Percentiles rank a stretch among this genome's conserved stretches.
These are phyloP conservation scores for Globisporangium perplexum DNA, from an alignment of 352 stramenopile genomes.

Conservation along the genomic window DNA sequence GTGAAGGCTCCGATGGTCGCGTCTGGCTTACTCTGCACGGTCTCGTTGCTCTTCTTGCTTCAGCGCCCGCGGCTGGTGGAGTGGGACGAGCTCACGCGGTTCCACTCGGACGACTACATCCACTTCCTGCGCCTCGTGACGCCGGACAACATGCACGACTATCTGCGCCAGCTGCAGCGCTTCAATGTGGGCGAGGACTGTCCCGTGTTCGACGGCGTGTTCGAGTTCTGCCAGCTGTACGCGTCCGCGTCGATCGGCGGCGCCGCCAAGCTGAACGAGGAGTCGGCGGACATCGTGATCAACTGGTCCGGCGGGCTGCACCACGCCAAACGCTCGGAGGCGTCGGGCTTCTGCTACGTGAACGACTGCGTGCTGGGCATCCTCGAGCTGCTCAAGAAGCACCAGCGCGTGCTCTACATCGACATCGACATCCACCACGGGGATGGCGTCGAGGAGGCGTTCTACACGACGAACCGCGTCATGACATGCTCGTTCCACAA, in stretches of 20 bases:
- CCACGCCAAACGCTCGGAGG: conserved; percentile 98
- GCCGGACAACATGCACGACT: conserved; percentile 98
- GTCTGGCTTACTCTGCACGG: not conserved
- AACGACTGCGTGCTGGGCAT: conserved; percentile 99
- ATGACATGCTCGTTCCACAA: conserved; percentile 99
- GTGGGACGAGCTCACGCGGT: conserved; percentile 96
- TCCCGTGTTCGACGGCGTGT: conserved; percentile 99
- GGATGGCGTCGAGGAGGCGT: conserved; percentile 99
- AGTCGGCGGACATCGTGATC: conserved; percentile 96
- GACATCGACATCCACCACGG: conserved; percentile 99
- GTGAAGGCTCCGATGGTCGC: not conserved
- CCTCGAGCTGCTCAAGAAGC: conserved; percentile 96
- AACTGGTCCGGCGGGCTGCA: conserved; percentile 99
- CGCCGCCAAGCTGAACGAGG: conserved; percentile 95
- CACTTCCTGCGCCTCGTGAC: conserved; percentile 98
- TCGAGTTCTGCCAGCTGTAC: conserved; percentile 99
- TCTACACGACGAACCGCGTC: conserved; percentile 99
- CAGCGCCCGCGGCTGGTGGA: conserved; percentile 94
- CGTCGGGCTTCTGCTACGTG: conserved; percentile 99
- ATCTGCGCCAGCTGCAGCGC: conserved; percentile 89
- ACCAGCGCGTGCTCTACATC: conserved; percentile 98
- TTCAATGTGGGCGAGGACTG: conserved; percentile 99
- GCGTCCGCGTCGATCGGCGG: conserved; percentile 96
- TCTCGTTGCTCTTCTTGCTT: not conserved
- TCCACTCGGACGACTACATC: conserved; percentile 99